Percentiles rank a stretch among this genome's conserved stretches.
Evolutionary conservation across 176 grass and related monocot species (phyloP).

Genomic region (Pharus latifolius): DNA sequence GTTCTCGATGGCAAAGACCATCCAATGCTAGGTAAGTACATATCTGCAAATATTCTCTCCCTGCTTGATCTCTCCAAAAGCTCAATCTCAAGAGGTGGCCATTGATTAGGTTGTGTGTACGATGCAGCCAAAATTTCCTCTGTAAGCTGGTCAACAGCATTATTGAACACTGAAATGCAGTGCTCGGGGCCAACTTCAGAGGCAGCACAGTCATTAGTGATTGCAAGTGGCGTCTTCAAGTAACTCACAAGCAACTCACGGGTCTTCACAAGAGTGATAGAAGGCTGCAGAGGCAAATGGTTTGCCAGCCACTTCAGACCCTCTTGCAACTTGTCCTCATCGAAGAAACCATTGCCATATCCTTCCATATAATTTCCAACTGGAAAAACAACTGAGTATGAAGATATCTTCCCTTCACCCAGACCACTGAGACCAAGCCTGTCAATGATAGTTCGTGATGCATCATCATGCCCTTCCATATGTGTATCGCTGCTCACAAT

Average conservation of each 20-base stretch:
- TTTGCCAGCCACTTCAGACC: conserved; percentile 66
- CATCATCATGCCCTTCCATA: conserved; percentile 37
- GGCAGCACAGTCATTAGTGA: conserved; percentile 22
- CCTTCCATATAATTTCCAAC: conserved; percentile 8
- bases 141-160: conserved; percentile 37
- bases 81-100: conserved; percentile 66
- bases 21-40: conserved; percentile 50
- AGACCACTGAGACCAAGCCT: conserved; percentile 43
- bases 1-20: conserved; percentile 59
- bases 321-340: conserved; percentile 54
- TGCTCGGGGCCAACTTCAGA: conserved; percentile 45
- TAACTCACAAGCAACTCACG: conserved; percentile 42
- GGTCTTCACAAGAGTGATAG: conserved; percentile 50
- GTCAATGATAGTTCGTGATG: conserved; percentile 31
- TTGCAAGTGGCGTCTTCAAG: conserved; percentile 41
- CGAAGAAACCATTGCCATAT: conserved; percentile 49
- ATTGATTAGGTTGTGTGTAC: conserved; percentile 33
- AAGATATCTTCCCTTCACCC: conserved; percentile 36
- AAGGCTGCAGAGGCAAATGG: conserved; percentile 49
- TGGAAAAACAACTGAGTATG: conserved; percentile 63
- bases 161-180: conserved; percentile 68
- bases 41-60: conserved; percentile 44
- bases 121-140: conserved; percentile 46
- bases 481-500: conserved; percentile 51
- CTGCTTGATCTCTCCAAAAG: conserved; percentile 43